These are phyloP conservation scores for Gossypium trilobum DNA, from an alignment of 441 rosid genomes.

Conservation along the genomic window DNA sequence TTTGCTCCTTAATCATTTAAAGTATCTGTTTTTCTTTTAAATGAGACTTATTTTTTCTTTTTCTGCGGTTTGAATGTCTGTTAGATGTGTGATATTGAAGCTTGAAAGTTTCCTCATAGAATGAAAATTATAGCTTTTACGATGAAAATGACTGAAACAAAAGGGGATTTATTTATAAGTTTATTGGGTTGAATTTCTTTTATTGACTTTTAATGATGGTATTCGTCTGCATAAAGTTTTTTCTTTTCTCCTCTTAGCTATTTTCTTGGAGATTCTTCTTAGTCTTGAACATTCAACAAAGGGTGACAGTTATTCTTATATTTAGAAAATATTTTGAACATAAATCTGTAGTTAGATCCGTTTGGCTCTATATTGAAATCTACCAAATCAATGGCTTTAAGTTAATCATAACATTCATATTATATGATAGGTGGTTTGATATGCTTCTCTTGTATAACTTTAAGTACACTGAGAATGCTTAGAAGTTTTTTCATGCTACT, in stretches of 20 bases:
- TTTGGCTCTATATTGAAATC: background rate
- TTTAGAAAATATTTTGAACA: background rate
- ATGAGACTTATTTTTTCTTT: background rate
- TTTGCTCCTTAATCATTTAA: background rate
- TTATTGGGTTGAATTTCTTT: background rate
- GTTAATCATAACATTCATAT: background rate
- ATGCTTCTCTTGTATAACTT: background rate
- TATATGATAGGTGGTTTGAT: background rate
- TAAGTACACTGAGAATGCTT: background rate
- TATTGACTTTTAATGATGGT: background rate
- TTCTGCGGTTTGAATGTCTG: background rate
- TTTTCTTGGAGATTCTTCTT: background rate
- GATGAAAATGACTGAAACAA: background rate
- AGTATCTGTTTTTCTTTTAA: background rate
- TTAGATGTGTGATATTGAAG: background rate
- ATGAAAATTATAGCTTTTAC: background rate
- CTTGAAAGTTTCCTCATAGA: background rate
- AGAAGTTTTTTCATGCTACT: background rate
- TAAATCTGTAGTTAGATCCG: background rate
- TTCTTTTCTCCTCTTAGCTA: background rate
- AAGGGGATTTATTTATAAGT: background rate
- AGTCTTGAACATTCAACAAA: background rate
- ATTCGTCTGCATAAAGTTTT: conserved; percentile 1
- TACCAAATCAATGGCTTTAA: background rate
- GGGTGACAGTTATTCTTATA: background rate